Percentiles rank a stretch among this genome's conserved stretches.
Evolutionary conservation across 345 rosid genomes (phyloP).

Genomic region (Nephelium lappaceum): DNA sequence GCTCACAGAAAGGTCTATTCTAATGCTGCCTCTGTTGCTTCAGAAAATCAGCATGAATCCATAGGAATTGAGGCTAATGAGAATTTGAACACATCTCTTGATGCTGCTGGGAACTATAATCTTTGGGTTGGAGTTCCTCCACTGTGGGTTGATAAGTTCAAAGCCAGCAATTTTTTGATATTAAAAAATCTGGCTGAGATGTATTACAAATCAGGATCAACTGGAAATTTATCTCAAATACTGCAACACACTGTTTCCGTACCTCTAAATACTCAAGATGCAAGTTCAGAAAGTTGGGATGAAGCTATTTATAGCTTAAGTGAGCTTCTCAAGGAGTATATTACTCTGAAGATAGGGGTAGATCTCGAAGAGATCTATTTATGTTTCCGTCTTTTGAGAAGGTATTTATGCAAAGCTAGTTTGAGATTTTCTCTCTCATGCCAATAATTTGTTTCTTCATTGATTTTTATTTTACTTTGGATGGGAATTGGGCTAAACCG

Average conservation of each 20-base stretch:
- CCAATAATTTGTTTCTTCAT: neutral
- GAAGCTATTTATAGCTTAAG: conserved; percentile 49
- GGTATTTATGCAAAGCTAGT: conserved; percentile 39
- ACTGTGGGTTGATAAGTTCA: conserved; percentile 67
- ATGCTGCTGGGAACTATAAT: conserved; percentile 25
- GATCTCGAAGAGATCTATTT: conserved; percentile 85
- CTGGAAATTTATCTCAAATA: conserved; percentile 53
- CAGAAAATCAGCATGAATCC: conserved; percentile 37
- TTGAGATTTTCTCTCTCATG: neutral
- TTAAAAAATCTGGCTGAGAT: conserved; percentile 58
- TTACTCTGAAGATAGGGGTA: conserved; percentile 60
- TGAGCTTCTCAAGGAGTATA: conserved; percentile 70
- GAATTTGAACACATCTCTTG: conserved; percentile 32
- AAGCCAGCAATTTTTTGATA: conserved; percentile 49
- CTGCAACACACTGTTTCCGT: conserved; percentile 51
- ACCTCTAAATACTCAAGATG: conserved; percentile 35
- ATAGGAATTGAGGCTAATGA: conserved; percentile 31
- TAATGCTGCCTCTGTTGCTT: conserved; percentile 34
- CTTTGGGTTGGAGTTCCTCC: conserved; percentile 88
- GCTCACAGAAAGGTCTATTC: conserved; percentile 43
- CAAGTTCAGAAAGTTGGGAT: conserved; percentile 42
- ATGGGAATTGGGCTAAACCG: neutral
- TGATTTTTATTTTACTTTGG: neutral
- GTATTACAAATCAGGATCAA: conserved; percentile 50
- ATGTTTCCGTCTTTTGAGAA: conserved; percentile 71